Percentiles rank a stretch among this genome's conserved stretches.
phyloP scores from a whole-genome alignment of 192 early-diverging fungal species.

The Gonapodya prolifera region DNA sequence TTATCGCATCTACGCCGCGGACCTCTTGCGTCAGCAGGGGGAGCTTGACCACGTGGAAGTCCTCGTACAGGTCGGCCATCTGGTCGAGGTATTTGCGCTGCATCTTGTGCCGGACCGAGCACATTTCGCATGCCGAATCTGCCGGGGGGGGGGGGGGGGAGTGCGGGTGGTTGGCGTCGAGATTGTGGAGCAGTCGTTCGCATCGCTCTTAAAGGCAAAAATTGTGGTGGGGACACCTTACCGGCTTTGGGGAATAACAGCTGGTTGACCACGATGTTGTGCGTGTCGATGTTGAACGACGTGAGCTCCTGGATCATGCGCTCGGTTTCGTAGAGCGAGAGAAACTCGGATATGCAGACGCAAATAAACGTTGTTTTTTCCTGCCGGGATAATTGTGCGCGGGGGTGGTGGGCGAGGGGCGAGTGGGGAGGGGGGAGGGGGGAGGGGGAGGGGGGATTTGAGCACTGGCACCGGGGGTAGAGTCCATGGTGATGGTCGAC shows the following conservation, averaged over 20 bases:
- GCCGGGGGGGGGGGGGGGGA: background rate
- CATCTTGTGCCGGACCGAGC: slow-evolving; percentile 90
- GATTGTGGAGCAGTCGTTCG: slow-evolving; percentile 2
- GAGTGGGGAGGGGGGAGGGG: background rate
- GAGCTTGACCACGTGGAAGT: slow-evolving; percentile 92
- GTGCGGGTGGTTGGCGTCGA: background rate
- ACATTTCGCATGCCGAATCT: slow-evolving; percentile 69
- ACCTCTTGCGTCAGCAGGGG: slow-evolving; percentile 94
- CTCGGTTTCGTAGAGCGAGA: slow-evolving; percentile 99
- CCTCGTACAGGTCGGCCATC: slow-evolving; percentile 98
- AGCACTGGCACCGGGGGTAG: background rate
- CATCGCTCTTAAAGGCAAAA: background rate
- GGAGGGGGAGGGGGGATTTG: background rate
- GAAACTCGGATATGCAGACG: slow-evolving; percentile 98
- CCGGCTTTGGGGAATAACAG: slow-evolving; percentile 83
- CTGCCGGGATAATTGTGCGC: slow-evolving; percentile 15
- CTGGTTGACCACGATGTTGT: slow-evolving; percentile 99
- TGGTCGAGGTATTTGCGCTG: slow-evolving; percentile 98
- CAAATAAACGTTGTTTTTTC: slow-evolving; percentile 99
- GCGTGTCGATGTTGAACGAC: slow-evolving; percentile 92
- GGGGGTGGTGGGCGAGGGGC: background rate
- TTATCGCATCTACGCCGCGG: slow-evolving; percentile 84
- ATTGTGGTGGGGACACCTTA: slow-evolving; percentile 10
- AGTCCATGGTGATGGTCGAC: background rate
- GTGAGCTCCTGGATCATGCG: slow-evolving; percentile 99